Conservation (phyloP, 495 filamentous ascomycete species). For the Tuber borchii region DNA sequence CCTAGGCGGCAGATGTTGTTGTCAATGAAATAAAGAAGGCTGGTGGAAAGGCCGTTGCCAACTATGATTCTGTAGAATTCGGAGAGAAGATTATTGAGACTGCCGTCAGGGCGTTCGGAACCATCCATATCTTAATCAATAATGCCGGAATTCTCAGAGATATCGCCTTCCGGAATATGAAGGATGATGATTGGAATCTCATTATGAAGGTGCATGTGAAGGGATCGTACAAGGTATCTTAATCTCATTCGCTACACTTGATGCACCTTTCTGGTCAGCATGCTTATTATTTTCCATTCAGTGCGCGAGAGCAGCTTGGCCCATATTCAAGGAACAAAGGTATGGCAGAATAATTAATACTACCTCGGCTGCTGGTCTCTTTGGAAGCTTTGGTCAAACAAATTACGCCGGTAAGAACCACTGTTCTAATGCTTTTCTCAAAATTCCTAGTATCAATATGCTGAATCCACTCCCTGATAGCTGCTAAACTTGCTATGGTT, state of each 20-base stretch:
- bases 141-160: conserved; percentile 97
- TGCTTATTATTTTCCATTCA: conserved; percentile 35
- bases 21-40: conserved; percentile 88
- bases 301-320: conserved; percentile 94
- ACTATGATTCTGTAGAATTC: conserved; percentile 94
- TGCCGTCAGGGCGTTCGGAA: conserved; percentile 84
- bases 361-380: conserved; percentile 87
- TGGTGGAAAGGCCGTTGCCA: conserved; percentile 94
- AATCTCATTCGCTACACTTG: background rate
- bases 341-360: conserved; percentile 96
- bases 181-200: conserved; percentile 92
- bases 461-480: conserved; percentile 44
- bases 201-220: conserved; percentile 89
- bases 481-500: conserved; percentile 91
- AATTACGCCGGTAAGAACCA: conserved; percentile 72
- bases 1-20: conserved; percentile 85
- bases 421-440: background rate
- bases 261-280: background rate
- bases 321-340: conserved; percentile 97
- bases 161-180: conserved; percentile 98
- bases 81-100: conserved; percentile 95
- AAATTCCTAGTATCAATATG: background rate
- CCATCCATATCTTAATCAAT: conserved; percentile 92
- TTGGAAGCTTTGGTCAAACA: conserved; percentile 90
- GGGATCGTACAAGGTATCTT: conserved; percentile 77